Base-by-base conservation (phyloP, 371 early-diverging fungal species). In the Circinella umbellata region DNA sequence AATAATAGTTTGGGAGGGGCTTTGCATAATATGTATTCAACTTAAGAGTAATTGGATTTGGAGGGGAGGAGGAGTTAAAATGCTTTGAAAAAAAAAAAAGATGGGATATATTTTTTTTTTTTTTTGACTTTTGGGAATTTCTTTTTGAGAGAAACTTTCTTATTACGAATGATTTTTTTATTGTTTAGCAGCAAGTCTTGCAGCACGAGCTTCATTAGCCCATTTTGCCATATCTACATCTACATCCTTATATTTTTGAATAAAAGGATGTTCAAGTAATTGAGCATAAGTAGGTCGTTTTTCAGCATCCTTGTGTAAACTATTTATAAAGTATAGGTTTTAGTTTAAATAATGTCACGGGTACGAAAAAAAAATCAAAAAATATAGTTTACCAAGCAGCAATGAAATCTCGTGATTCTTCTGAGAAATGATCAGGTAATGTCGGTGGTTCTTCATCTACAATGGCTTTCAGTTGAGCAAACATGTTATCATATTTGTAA, bases 401-500 rank as follows among this genome's bases (percentile, higher is more conserved):
- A 4, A 96, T 88, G 85, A 97, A 96, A 71, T 93, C 90, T 27
- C 90, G 82, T 9, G 94, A 93, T 5, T 86, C 88, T 27, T 78
- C 76, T 7, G 95, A 93, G 73, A 90, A 95, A 38, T 80, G 82
- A 4, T 73, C 80, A 18, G 95, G 94, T 48, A 96, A 80, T 10
- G 78, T 74, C 0, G 95, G 96, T 38, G 95, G 89, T 3, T 89
- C 91, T 54, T 89, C 94, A 37, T 87, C 82, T 49, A 96, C 93
- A 74, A 97, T 96, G 36, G 95, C 96, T 67, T 87, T 91, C 61
- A 96, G 77, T 69, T 95, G 95, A 14, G 92, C 96, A 87, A 96
- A 95, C 74, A 95, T 88, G 55, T 87, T 83, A 64, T 88, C 84
- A 59, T 79, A 83, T 55, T 85, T 86, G 73, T 91, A 94, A 34